Base-by-base conservation (phyloP, 2,329 filamentous ascomycete genomes). In the Dendrostoma leiphaemia region DNA sequence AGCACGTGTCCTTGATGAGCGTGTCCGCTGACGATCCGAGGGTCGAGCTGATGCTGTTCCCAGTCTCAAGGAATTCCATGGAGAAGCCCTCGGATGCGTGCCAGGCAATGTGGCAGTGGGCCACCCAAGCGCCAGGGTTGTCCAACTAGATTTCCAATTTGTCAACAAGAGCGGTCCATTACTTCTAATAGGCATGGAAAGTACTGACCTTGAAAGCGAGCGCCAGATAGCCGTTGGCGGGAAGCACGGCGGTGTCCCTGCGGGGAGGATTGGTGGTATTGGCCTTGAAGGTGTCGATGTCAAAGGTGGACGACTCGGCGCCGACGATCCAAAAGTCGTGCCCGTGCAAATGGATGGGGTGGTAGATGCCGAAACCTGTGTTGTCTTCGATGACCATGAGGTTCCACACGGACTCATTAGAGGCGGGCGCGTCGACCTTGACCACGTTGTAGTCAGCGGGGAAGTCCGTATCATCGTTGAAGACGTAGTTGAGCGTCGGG, bases 101-200 rank as follows among this genome's bases (percentile, higher is more conserved):
- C 74, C 70, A 75, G 23, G 69, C 67, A 56, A 75, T 74, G 58
- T 74, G 71, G 62, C 70, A 73, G 56, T 74, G 71, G 62, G 73
- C 63, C 32, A 71, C 50, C 71, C 71, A 74, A 58, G 3, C 76
- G 77, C 61, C 76, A 0, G 72, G 72, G 56, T 74, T 75, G 49
- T 74, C 70, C 2, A 65, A 63, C 46, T 64, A 62, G 62, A 73
- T n/a, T n/a, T n/a, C n/a, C n/a, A n/a, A n/a, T n/a, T n/a, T n/a
- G n/a, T n/a, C n/a, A n/a, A n/a, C n/a, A n/a, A n/a, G n/a, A n/a
- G n/a, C n/a, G n/a, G n/a, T n/a, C n/a, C n/a, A n/a, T n/a, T n/a
- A n/a, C n/a, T n/a, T n/a, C n/a, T n/a, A n/a, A n/a, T n/a, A n/a
- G n/a, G n/a, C n/a, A n/a, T n/a, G n/a, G n/a, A n/a, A n/a, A n/a